Evolutionary conservation across 371 early-diverging fungal genomes (phyloP).

Genomic region (Fennellomyces sp.): DNA sequence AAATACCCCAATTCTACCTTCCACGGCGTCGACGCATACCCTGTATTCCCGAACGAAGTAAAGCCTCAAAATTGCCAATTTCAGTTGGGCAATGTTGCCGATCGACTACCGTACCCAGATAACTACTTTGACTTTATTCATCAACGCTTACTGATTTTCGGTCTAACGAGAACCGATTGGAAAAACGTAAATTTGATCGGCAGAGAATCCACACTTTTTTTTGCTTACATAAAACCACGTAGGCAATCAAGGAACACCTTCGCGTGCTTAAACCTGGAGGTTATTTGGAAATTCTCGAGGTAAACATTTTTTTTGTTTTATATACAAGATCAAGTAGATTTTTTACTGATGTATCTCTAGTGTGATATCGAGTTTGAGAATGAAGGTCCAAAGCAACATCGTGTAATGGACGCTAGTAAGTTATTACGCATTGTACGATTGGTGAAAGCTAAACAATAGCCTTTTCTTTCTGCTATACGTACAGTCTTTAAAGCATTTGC

Average conservation of each 20-base stretch:
- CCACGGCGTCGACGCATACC: constrained; percentile 18
- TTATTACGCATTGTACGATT: no score
- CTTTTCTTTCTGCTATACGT: neutral
- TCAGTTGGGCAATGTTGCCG: constrained; percentile 51
- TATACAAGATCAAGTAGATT: neutral
- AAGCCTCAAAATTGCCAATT: constrained; percentile 44
- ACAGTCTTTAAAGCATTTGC: neutral
- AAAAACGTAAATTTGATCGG: constrained; percentile 15
- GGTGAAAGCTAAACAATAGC: neutral
- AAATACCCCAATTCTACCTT: constrained; percentile 22
- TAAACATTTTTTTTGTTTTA: neutral
- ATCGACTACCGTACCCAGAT: constrained; percentile 54
- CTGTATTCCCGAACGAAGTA: constrained; percentile 14
- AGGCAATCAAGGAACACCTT: constrained; percentile 13
- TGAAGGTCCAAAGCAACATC: constrained; percentile 5
- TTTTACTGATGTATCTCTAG: neutral
- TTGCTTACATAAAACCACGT: neutral
- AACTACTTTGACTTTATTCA: constrained; percentile 59
- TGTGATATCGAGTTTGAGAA: constrained; percentile 6
- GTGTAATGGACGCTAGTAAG: constrained; percentile 8
- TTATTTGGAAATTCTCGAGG: constrained; percentile 23
- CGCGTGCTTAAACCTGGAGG: constrained; percentile 24
- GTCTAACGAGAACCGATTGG: constrained; percentile 34
- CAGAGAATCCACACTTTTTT: neutral
- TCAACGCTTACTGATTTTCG: constrained; percentile 44